Evolutionary conservation across 1,284 basidiomycete species (phyloP), one percentile per base, ranked within the genome.

Genomic region (Apiotrichum akiyoshidainum): DNA sequence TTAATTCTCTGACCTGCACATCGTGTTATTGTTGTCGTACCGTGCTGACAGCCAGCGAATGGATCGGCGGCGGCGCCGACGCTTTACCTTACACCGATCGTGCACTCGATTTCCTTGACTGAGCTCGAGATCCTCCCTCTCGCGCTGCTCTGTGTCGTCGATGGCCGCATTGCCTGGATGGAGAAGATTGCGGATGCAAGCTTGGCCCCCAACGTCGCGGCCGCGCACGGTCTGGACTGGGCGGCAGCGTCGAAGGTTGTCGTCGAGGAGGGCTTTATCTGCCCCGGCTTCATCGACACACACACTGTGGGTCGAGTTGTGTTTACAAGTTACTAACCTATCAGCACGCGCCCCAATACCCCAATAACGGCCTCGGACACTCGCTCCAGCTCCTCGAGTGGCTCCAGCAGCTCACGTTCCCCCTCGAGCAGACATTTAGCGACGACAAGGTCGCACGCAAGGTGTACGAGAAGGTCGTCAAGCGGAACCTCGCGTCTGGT

Each of bases 261-360:
- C 21, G 80, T 80, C 47, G 71, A 80, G 1, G 89, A 89, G 12
- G 85, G 92, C 68, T 93, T 94, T 74, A 72, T 96, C 54, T 85
- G 90, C 68, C 92, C 93, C 5, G 92, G 92, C 16, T 86, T 94
- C 71, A 81, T 95, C 56, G 92, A 95, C 79, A 94, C 92, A 31
- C 92, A 95, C 75, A 90, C 87, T 33, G 88, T 90, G 68, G 74
- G 84, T 72, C n/a, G 1, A 21, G n/a, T n/a, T n/a, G 19, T 10
- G 45, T 41, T 39, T n/a, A 3, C 16, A 47, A 17, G 37, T 45
- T 68, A 65, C 67, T 47, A 65, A 81, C 46, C 26, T 31, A 42
- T 22, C 53, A 92, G 89, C 91, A 94, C 79, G 92, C 89, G 14
- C 87, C 89, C 16, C 91, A 93, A 73, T 83, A 89, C 64, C 89